Conservation (phyloP, 192 early-diverging fungal species). For the Glomus cerebriforme region DNA sequence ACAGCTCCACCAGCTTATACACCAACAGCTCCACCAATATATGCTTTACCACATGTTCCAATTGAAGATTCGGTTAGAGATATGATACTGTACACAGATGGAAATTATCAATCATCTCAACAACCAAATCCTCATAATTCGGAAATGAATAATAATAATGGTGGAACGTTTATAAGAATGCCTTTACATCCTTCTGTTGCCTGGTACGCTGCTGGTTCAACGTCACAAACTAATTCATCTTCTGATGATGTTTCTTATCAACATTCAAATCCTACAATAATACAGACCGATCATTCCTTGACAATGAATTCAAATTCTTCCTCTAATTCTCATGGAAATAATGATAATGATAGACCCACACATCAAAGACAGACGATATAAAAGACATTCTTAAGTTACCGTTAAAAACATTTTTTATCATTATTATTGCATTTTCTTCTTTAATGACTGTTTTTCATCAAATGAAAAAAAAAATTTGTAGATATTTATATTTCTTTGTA, state of each 20-base stretch:
- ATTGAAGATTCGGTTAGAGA: neutral
- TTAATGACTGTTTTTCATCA: neutral
- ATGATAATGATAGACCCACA: neutral
- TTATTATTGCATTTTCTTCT: neutral
- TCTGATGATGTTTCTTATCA: too few species aligned
- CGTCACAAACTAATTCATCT: neutral
- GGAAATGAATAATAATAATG: neutral
- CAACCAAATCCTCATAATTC: neutral
- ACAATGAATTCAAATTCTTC: neutral
- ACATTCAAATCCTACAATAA: neutral
- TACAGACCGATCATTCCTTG: neutral
- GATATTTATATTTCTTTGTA: neutral
- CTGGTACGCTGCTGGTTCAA: neutral
- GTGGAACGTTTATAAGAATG: neutral
- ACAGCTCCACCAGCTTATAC: constrained; percentile 22
- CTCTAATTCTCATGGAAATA: neutral
- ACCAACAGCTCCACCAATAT: constrained; percentile 19
- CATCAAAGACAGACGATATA: neutral
- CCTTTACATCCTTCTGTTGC: neutral
- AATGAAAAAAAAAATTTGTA: neutral
- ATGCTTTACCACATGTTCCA: neutral
- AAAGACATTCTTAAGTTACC: neutral
- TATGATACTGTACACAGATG: neutral
- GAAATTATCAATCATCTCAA: neutral
- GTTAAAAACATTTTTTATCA: neutral